These are phyloP conservation scores for Neurospora crassa DNA, from an alignment of 2,329 filamentous ascomycete genomes.

Conservation along the genomic window DNA sequence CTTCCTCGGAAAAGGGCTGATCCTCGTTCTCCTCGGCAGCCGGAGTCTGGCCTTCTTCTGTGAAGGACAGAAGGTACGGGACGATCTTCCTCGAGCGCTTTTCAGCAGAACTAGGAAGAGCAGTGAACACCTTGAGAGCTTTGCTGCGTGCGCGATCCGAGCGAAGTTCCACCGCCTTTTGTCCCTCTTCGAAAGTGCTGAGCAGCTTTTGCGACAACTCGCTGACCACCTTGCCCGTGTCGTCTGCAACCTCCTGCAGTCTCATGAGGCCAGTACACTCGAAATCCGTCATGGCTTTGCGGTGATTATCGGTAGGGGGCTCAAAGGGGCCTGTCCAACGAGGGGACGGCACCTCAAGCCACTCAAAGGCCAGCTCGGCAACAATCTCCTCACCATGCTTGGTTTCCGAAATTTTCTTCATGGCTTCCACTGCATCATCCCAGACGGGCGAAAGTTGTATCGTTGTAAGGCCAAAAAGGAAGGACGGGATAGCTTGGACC, in stretches of 20 bases:
- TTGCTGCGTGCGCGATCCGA: slow-evolving; percentile 58
- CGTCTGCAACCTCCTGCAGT: slow-evolving; percentile 42
- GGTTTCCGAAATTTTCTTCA: slow-evolving; percentile 64
- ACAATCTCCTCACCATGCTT: slow-evolving; percentile 65
- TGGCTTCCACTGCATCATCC: slow-evolving; percentile 68
- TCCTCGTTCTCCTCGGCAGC: slow-evolving; percentile 25
- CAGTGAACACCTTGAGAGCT: slow-evolving; percentile 68
- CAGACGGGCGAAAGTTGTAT: slow-evolving; percentile 77
- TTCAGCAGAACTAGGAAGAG: slow-evolving; percentile 69
- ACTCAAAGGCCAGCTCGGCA: slow-evolving; percentile 63
- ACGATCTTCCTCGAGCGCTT: slow-evolving; percentile 77
- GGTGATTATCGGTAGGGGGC: slow-evolving; percentile 23
- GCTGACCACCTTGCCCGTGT: slow-evolving; percentile 42
- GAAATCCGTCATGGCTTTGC: slow-evolving; percentile 57
- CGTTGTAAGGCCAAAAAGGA: slow-evolving; percentile 82
- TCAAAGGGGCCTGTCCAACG: slow-evolving; percentile 38
- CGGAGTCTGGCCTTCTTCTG: slow-evolving; percentile 38
- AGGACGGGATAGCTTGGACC: slow-evolving; percentile 63
- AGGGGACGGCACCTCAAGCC: slow-evolving; percentile 55
- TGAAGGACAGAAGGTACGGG: slow-evolving; percentile 78
- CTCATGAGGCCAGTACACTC: slow-evolving; percentile 68
- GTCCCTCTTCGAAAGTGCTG: slow-evolving; percentile 53
- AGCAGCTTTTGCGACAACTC: slow-evolving; percentile 50
- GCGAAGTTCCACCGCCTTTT: slow-evolving; percentile 41
- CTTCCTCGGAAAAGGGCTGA: slow-evolving; percentile 25